Percentiles rank a stretch among this genome's conserved stretches.
These are phyloP conservation scores for Debaryomyces singareniensis DNA, from an alignment of 1,139 yeast genomes.

Conservation along the genomic window DNA sequence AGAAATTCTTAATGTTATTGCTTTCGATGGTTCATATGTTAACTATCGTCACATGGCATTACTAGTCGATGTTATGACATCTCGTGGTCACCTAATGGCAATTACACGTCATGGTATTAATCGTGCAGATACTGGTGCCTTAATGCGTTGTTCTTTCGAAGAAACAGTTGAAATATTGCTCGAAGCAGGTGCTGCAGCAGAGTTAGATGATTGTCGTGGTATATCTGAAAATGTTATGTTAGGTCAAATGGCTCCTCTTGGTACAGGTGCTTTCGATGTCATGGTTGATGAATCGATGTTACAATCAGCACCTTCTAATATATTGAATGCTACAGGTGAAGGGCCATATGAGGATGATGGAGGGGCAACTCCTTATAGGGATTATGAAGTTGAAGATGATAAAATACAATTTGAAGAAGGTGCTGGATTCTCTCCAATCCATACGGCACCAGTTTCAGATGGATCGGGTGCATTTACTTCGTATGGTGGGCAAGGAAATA, in stretches of 20 bases:
- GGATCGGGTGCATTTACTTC: slow-evolving; percentile 90
- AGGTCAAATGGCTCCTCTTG: slow-evolving; percentile 98
- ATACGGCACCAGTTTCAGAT: slow-evolving; percentile 77
- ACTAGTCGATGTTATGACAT: slow-evolving; percentile 96
- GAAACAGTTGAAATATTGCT: slow-evolving; percentile 96
- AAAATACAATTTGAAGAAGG: slow-evolving; percentile 73
- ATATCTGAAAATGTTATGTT: slow-evolving; percentile 96
- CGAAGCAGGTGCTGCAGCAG: slow-evolving; percentile 98
- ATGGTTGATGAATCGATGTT: slow-evolving; percentile 89
- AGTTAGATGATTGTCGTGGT: slow-evolving; percentile 96
- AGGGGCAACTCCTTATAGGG: slow-evolving; percentile 91
- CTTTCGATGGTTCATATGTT: slow-evolving; percentile 98
- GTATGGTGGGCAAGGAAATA: slow-evolving; percentile 65
- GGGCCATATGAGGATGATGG: slow-evolving; percentile 50
- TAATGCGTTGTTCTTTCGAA: slow-evolving; percentile 99
- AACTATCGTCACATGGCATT: slow-evolving; percentile 98
- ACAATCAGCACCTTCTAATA: slow-evolving; percentile 56
- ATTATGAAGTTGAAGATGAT: slow-evolving; percentile 71
- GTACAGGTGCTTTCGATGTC: slow-evolving; percentile 97
- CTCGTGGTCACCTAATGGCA: slow-evolving; percentile 97
- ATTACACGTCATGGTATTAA: slow-evolving; percentile 99
- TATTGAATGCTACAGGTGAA: slow-evolving; percentile 33
- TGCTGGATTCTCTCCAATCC: slow-evolving; percentile 91
- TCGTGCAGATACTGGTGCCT: slow-evolving; percentile 96
- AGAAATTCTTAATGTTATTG: slow-evolving; percentile 94